Conservation (phyloP, 306 rosid genomes). For the Malus sieversii region DNA sequence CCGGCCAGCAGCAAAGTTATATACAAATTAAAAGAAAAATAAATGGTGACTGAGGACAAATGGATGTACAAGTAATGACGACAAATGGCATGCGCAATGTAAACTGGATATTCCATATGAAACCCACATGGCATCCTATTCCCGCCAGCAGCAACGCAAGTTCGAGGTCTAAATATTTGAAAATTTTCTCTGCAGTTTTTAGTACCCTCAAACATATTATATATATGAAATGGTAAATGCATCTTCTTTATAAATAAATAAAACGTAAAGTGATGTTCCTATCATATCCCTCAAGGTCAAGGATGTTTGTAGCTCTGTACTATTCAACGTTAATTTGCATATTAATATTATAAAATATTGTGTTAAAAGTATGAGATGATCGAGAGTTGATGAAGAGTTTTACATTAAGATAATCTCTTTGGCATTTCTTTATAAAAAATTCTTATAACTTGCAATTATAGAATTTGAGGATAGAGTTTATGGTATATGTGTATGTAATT, state of each 20-base stretch:
- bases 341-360: too few species aligned
- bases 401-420: too few species aligned
- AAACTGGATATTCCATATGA: background rate
- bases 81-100: slow-evolving; percentile 6
- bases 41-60: background rate
- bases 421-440: too few species aligned
- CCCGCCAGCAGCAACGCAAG: slow-evolving; percentile 1
- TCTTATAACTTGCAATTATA: too few species aligned
- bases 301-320: background rate
- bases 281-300: background rate
- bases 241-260: background rate
- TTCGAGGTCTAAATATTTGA: background rate
- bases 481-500: too few species aligned
- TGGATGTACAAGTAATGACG: background rate
- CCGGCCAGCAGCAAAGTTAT: slow-evolving; percentile 5
- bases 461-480: too few species aligned
- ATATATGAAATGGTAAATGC: background rate
- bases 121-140: background rate
- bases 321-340: too few species aligned
- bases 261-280: too few species aligned
- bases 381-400: too few species aligned
- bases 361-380: too few species aligned
- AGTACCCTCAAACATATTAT: background rate
- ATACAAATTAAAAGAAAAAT: background rate
- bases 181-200: background rate